A percentile compares a stretch with the other conserved stretches of the same genome.
Evolutionary conservation across 805 yeast species (phyloP).

Genomic region (Teunomyces funiuensis): DNA sequence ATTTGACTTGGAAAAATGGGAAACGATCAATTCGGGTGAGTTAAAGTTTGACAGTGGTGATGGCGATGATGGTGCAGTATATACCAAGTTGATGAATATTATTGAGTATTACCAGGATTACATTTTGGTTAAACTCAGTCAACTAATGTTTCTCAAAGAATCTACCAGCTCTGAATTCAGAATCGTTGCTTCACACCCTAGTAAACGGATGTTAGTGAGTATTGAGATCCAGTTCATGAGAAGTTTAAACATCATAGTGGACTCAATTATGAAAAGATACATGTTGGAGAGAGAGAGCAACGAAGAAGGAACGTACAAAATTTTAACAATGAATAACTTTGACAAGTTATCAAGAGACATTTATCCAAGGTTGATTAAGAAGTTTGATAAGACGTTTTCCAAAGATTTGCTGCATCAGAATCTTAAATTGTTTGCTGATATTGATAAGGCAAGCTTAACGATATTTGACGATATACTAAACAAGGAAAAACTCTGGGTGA

Average conservation of each 20-base stretch:
- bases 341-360: constrained; percentile 32
- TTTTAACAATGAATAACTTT: constrained; percentile 45
- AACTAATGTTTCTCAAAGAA: constrained; percentile 23
- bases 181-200: constrained; percentile 37
- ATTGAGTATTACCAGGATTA: constrained; percentile 38
- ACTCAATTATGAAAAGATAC: constrained; percentile 42
- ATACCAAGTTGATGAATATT: constrained; percentile 36
- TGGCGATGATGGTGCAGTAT: constrained; percentile 19
- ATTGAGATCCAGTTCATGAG: constrained; percentile 47
- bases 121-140: constrained; percentile 30
- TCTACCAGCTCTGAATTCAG: constrained; percentile 20
- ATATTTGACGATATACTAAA: constrained; percentile 41
- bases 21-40: constrained; percentile 12
- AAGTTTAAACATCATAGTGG: constrained; percentile 40
- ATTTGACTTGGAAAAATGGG: constrained; percentile 45
- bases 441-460: constrained; percentile 39
- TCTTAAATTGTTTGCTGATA: constrained; percentile 40
- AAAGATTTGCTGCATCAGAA: constrained; percentile 38
- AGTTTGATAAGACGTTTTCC: constrained; percentile 35
- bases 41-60: background rate
- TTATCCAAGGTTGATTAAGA: constrained; percentile 31
- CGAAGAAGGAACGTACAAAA: constrained; percentile 33
- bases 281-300: constrained; percentile 25
- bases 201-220: constrained; percentile 39
- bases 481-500: constrained; percentile 36